Conservation (phyloP, 306 rosid genomes). For the Ormosia semicastrata region DNA sequence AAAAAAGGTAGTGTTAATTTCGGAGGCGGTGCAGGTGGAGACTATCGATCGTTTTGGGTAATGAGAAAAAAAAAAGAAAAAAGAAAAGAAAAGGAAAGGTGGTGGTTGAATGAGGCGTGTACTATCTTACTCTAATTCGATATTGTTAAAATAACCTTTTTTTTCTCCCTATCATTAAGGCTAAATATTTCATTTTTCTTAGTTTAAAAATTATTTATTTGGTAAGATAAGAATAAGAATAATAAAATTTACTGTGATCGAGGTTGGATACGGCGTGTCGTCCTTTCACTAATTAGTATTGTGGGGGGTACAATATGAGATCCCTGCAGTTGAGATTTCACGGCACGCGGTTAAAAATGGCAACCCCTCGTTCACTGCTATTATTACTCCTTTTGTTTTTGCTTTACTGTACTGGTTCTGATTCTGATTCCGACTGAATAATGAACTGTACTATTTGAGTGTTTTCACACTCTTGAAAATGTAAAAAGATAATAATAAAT, state of each 20-base stretch:
- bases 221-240: not conserved
- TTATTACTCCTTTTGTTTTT: conserved; percentile 2
- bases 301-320: not conserved
- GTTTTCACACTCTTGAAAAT: not conserved
- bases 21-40: conserved; percentile 27
- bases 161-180: too few relatives aligned
- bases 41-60: conserved; percentile 8
- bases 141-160: too few relatives aligned
- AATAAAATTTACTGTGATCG: not conserved
- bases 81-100: not conserved
- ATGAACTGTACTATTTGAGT: not conserved
- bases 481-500: not conserved
- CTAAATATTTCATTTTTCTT: too few relatives aligned
- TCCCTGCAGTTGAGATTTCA: conserved; percentile 30
- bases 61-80: not conserved
- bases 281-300: conserved; percentile 31
- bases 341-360: conserved; percentile 38
- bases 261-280: conserved; percentile 28
- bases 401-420: not conserved
- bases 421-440: conserved; percentile 11
- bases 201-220: not conserved
- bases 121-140: not conserved
- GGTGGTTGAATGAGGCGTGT: conserved; percentile 40
- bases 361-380: not conserved
- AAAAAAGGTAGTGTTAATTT: not conserved